Conservation (phyloP, 192 early-diverging fungal genomes). For the Podila clonocystis region DNA sequence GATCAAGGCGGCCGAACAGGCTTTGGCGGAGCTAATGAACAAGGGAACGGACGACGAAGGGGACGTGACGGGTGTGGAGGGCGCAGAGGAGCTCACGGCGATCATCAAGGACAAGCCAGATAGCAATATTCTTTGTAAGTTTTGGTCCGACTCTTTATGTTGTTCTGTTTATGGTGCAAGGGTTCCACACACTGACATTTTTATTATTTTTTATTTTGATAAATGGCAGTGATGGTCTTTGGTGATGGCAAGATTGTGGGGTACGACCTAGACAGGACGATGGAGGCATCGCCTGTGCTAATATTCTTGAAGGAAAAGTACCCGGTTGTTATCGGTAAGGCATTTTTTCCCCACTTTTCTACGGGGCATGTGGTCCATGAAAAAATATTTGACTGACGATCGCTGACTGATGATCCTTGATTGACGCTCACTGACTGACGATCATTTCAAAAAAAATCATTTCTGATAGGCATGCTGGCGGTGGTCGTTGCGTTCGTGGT, state of each 20-base stretch:
- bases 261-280: slow-evolving; percentile 14
- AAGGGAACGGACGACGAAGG: not conserved
- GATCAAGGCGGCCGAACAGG: not conserved
- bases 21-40: not conserved
- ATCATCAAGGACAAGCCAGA: not conserved
- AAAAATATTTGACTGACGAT: too few species aligned
- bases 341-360: not conserved
- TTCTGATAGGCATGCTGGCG: slow-evolving; percentile 27
- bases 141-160: too few species aligned
- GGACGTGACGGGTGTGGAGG: not conserved
- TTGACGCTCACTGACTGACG: too few species aligned
- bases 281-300: slow-evolving; percentile 3
- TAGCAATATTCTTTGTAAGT: slow-evolving; percentile 28
- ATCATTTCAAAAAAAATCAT: not conserved
- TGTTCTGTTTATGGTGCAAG: not conserved
- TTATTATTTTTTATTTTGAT: not conserved
- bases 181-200: not conserved
- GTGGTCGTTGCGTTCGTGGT: slow-evolving; percentile 37
- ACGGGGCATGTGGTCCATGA: not conserved
- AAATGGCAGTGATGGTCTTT: slow-evolving; percentile 22
- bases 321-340: slow-evolving; percentile 35
- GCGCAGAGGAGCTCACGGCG: not conserved
- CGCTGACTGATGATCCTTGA: too few species aligned
- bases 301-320: slow-evolving; percentile 22
- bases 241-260: slow-evolving; percentile 19